Conservation (phyloP, 352 stramenopile species). For the Phytophthora kernoviae region DNA sequence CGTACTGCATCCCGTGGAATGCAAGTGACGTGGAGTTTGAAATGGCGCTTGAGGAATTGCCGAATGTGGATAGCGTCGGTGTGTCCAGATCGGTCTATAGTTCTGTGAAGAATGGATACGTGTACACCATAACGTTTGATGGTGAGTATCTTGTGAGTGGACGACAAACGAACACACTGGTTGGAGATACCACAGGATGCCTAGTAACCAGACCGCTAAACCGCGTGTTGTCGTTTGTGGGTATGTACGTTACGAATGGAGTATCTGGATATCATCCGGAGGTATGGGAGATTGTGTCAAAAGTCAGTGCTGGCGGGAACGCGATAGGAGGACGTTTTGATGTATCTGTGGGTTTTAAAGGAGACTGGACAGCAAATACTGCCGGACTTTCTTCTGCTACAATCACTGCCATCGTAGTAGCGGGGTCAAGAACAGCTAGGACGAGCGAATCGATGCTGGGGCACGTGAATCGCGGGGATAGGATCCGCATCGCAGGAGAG, state of each 20-base stretch:
- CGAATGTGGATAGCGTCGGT: constrained; percentile 65
- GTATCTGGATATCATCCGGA: constrained; percentile 59
- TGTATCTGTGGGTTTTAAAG: constrained; percentile 75
- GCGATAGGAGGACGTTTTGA: constrained; percentile 70
- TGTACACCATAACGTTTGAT: constrained; percentile 79
- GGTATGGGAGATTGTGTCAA: constrained; percentile 67
- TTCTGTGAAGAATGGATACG: constrained; percentile 56
- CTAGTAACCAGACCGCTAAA: constrained; percentile 44
- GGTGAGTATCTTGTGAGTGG: constrained; percentile 65
- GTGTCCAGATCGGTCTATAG: constrained; percentile 59
- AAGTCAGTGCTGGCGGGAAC: constrained; percentile 29
- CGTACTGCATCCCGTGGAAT: constrained; percentile 73
- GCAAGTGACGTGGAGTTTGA: constrained; percentile 69
- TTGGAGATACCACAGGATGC: constrained; percentile 46
- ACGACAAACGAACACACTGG: constrained; percentile 55
- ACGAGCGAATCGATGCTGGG: constrained; percentile 63
- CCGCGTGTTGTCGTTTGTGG: constrained; percentile 55
- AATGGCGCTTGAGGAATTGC: constrained; percentile 69
- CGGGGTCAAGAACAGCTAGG: constrained; percentile 54
- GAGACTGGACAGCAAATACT: constrained; percentile 43
- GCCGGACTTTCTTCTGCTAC: too few species aligned
- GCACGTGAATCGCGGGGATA: constrained; percentile 69
- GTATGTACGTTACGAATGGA: constrained; percentile 42
- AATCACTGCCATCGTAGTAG: constrained; percentile 43
- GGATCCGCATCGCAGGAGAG: constrained; percentile 56